Base-by-base conservation (phyloP, 495 filamentous ascomycete species). In the Penicillium chermesinum region DNA sequence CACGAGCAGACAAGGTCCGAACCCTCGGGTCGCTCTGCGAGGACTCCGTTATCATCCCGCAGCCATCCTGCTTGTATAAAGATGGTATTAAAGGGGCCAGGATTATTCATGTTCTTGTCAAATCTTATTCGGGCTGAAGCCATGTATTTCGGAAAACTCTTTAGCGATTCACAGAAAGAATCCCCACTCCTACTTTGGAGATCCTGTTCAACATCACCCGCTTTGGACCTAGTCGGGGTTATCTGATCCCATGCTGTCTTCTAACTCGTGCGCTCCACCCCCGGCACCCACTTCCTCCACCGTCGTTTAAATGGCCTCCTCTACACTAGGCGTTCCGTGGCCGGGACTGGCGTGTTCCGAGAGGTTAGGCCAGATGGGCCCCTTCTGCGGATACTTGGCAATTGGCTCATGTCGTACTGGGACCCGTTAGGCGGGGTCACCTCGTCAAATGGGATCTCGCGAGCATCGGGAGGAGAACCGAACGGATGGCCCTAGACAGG, bases 231-330 rank as follows among this genome's bases (percentile, higher is more conserved):
- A 54, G 53, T 59, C 39, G 32, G 27, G 50, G 42, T 60, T 62
- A 62, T 62, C 59, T 62, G 59, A 62, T 62, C 56, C 46, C 48
- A n/a, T 51, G 45, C 53, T 33, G 20, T 7, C n/a, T 22, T 62
- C 48, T 59, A 34, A 62, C 59, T 62, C 57, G 59, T 59, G 15
- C 34, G n/a, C 50, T 22, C 34, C 44, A 25, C 46, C 34, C 39
- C 38, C 36, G 18, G 45, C 59, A 62, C 59, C 59, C 59, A 62
- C 57, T 59, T 49, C 56, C 56, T 62, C 59, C 59, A 60, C 59
- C 47, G 30, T 35, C n/a, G 36, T 14, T 47, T 49, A 17, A 19
- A 32, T 38, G 17, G 36, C 13, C 27, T 46, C 35, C 4, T 37
- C 3, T 5, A 13, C 15, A 17, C 35, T 37, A 37, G 39, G 25